Evolutionary conservation across 2,329 filamentous ascomycete species (phyloP), one percentile per base, ranked within the genome.

Genomic region (Stachybotrys chartarum): DNA sequence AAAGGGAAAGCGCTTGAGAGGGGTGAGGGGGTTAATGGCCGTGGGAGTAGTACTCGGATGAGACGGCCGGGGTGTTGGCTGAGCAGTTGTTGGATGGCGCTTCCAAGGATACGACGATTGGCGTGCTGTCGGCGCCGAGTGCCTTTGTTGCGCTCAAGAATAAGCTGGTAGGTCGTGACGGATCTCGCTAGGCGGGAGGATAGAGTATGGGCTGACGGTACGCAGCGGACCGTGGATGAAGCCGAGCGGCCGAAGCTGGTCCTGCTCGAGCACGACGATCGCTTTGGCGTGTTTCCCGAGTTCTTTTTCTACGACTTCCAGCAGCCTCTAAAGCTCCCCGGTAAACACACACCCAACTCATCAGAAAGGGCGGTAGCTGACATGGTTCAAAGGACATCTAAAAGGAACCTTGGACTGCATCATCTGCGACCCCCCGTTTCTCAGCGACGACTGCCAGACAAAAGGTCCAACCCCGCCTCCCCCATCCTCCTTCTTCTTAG

Each of bases 391-490:
- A n/a, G 77, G 68, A 12, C 69, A 79, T 39, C 69, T 91, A 42
- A 89, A 87, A 65, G 82, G 81, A 18, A 75, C 71, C 18, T 81
- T 87, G 50, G 86, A 91, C 69, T 79, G 84, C 54, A 79, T 93
- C 57, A 86, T 92, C 54, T 82, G 81, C 61, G 90, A 94, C 66
- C 90, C 90, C 8, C 90, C 90, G 0, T 93, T 93, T 67, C 75
- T 93, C 42, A 90, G 83, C 67, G 81, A 88, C 58, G 88, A 93
- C 65, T 93, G 89, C 67, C 88, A 93, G 68, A 90, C 87, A 0
- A 91, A 91, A 75, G 76, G 86, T 87, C 62, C 61, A 72, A 16
- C 45, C 30, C 30, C 30, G n/a, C 49, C 52, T 52, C 24, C 11
- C 32, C 18, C 30, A 30, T 48, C 47, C 51, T 50, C 54, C 48